These are phyloP conservation scores for Teunomyces funiuensis DNA, from an alignment of 805 yeast species.

Conservation along the genomic window DNA sequence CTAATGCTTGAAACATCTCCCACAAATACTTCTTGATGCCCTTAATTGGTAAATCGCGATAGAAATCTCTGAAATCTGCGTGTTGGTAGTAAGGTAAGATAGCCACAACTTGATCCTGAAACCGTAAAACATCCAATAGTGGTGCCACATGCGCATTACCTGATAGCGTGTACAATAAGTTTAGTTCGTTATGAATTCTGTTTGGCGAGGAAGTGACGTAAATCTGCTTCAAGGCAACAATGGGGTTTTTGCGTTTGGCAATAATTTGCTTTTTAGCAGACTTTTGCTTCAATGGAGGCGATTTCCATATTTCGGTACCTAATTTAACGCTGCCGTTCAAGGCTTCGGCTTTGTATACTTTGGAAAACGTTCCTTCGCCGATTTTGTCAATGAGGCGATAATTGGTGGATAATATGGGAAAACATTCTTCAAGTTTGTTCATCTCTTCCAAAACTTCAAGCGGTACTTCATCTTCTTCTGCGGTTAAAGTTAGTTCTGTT, in stretches of 20 bases:
- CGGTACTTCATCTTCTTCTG: conserved; percentile 49
- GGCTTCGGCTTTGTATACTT: conserved; percentile 63
- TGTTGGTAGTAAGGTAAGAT: conserved; percentile 90
- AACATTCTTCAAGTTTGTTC: conserved; percentile 50
- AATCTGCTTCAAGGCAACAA: conserved; percentile 88
- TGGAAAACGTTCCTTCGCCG: conserved; percentile 67
- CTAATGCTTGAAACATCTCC: conserved; percentile 75
- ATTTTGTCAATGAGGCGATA: conserved; percentile 56
- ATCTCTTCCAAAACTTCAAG: conserved; percentile 58
- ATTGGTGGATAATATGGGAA: conserved; percentile 50
- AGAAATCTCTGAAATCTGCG: conserved; percentile 85
- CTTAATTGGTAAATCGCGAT: conserved; percentile 70
- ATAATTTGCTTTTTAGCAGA: conserved; percentile 19
- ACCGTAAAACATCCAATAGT: conserved; percentile 79
- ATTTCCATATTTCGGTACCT: conserved; percentile 44
- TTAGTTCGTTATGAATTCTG: conserved; percentile 85
- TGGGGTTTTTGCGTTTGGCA: conserved; percentile 33
- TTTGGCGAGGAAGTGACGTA: conserved; percentile 95
- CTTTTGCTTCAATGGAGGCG: conserved; percentile 41
- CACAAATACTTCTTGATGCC: conserved; percentile 81
- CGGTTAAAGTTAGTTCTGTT: conserved; percentile 7
- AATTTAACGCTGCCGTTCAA: conserved; percentile 37
- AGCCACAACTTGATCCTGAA: conserved; percentile 90
- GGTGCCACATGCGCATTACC: conserved; percentile 83
- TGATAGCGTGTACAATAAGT: conserved; percentile 64